Conservation (phyloP, 805 yeast genomes). For the Ogataea pignaliae region DNA sequence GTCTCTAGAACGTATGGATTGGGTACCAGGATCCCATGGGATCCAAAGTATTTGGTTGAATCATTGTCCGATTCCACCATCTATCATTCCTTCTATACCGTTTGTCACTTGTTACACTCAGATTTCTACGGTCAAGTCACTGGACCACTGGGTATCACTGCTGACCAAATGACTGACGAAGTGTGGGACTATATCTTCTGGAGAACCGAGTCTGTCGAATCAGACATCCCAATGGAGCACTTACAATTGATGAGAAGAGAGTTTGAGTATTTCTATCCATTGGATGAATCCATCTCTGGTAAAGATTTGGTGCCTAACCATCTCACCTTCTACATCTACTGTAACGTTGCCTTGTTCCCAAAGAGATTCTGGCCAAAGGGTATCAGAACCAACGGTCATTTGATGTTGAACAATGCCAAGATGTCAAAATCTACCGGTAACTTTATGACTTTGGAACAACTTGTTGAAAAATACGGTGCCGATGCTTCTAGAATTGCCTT, state of each 20-base stretch:
- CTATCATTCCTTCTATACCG: conserved; percentile 92
- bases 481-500: conserved; percentile 96
- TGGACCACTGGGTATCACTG: conserved; percentile 70
- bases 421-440: conserved; percentile 98
- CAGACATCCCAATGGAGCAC: conserved; percentile 61
- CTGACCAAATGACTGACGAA: conserved; percentile 87
- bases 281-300: conserved; percentile 89
- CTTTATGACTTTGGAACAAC: conserved; percentile 84
- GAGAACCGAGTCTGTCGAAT: conserved; percentile 53
- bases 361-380: conserved; percentile 91
- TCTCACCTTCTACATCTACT: conserved; percentile 90
- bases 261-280: conserved; percentile 94
- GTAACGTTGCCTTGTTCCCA: conserved; percentile 91
- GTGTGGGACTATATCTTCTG: conserved; percentile 89
- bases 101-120: conserved; percentile 77
- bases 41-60: conserved; percentile 86
- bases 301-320: conserved; percentile 97
- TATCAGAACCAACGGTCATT: conserved; percentile 91
- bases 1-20: conserved; percentile 94
- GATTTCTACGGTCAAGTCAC: conserved; percentile 76
- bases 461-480: conserved; percentile 88
- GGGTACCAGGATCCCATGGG: conserved; percentile 97
- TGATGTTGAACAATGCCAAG: conserved; percentile 91
- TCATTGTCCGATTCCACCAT: conserved; percentile 94
- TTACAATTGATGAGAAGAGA: conserved; percentile 80